phyloP scores from a whole-genome alignment of 2,329 filamentous ascomycete genomes.

The Fonsecaea pugnacius region DNA sequence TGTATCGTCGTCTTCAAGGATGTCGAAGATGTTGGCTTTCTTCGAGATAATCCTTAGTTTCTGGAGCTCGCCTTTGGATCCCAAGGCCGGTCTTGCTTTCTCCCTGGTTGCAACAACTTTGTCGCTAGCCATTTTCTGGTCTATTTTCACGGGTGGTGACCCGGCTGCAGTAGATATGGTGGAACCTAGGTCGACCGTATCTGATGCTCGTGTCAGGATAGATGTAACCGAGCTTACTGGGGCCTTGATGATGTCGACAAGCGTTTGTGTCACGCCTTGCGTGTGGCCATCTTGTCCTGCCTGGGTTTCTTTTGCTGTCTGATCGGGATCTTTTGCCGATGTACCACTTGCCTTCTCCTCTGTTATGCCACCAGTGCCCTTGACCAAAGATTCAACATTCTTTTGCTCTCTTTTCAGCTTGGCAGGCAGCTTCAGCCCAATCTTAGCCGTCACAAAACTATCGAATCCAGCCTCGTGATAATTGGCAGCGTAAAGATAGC shows the following conservation, averaged over 20 bases:
- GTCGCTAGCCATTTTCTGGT: not conserved
- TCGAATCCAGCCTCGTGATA: constrained; percentile 68
- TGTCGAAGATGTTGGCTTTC: constrained; percentile 29
- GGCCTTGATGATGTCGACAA: constrained; percentile 26
- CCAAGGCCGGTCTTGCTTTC: not conserved
- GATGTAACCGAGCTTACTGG: constrained; percentile 21
- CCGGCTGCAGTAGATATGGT: not conserved
- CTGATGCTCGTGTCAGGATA: constrained; percentile 17
- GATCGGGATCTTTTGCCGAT: not conserved
- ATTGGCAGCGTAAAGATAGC: constrained; percentile 42
- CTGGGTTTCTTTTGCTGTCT: not conserved
- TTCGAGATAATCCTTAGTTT: constrained; percentile 27
- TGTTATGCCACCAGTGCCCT: constrained; percentile 1
- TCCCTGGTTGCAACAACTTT: constrained; percentile 20
- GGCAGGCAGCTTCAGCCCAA: constrained; percentile 61
- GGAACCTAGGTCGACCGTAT: not conserved
- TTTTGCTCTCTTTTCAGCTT: constrained; percentile 39
- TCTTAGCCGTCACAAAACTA: constrained; percentile 63
- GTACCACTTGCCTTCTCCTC: not conserved
- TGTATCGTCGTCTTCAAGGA: constrained; percentile 26
- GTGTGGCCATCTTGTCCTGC: constrained; percentile 9
- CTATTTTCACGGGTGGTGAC: not conserved
- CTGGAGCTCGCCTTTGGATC: constrained; percentile 11
- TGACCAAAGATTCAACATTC: constrained; percentile 32
- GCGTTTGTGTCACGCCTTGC: constrained; percentile 8